These are phyloP conservation scores for Talaromyces adpressus DNA, from an alignment of 495 filamentous ascomycete genomes.

Conservation along the genomic window DNA sequence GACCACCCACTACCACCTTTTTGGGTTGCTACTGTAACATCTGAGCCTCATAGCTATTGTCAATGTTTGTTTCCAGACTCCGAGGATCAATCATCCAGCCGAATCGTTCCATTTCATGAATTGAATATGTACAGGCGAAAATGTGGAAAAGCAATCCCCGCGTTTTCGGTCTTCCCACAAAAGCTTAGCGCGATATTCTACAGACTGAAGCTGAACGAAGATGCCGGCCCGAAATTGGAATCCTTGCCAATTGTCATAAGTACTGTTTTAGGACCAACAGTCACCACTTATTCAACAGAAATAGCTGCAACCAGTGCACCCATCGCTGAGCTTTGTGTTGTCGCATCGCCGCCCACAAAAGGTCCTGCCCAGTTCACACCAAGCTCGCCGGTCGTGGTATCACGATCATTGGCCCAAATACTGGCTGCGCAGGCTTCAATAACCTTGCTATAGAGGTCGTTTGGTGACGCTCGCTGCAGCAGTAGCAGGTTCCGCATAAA, in stretches of 20 bases:
- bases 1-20: neutral
- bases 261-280: neutral
- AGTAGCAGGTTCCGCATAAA: conserved; percentile 64
- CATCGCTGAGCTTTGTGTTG: conserved; percentile 60
- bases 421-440: conserved; percentile 56
- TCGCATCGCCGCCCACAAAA: conserved; percentile 36
- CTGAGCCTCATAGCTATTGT: neutral
- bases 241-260: neutral
- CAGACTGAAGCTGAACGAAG: neutral
- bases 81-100: neutral
- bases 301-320: conserved; percentile 65
- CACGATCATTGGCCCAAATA: conserved; percentile 59
- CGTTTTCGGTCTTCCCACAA: neutral
- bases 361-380: conserved; percentile 54
- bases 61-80: neutral
- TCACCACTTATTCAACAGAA: neutral
- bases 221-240: neutral
- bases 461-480: conserved; percentile 46
- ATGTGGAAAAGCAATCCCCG: neutral
- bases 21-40: neutral
- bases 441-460: conserved; percentile 43
- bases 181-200: neutral
- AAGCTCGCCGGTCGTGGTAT: conserved; percentile 39
- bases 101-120: neutral
- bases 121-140: neutral